phyloP scores from a whole-genome alignment of 176 grass and related monocot species.

The Lolium perenne region DNA sequence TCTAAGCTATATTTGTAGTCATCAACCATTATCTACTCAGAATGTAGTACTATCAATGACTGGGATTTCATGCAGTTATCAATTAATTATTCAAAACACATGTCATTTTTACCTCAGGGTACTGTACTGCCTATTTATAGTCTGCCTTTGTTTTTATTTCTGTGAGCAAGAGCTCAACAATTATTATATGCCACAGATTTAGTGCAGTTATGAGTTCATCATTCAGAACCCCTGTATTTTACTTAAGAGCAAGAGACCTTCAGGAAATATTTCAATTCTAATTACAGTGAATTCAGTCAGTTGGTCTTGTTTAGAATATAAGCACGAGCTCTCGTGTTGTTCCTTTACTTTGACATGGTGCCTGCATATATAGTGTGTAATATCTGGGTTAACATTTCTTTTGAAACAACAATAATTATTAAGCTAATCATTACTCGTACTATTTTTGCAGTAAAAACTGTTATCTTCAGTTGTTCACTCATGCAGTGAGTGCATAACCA shows the following conservation, averaged over 20 bases:
- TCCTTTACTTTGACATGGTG: not conserved
- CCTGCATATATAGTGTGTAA: not conserved
- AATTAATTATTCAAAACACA: not conserved
- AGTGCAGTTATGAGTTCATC: not conserved
- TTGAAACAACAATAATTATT: not conserved
- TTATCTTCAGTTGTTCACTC: not conserved
- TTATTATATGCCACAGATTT: conserved; percentile 11
- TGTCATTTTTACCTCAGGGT: conserved; percentile 4
- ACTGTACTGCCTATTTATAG: not conserved
- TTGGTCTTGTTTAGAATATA: conserved; percentile 2
- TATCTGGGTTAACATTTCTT: not conserved
- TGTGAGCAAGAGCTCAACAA: not conserved
- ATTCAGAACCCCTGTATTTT: not conserved
- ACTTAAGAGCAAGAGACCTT: conserved; percentile 7
- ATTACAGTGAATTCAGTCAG: too few relatives aligned
- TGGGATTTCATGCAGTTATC: conserved; percentile 11
- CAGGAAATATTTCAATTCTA: not conserved
- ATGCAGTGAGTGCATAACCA: conserved; percentile 3
- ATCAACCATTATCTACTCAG: not conserved
- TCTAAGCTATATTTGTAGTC: not conserved
- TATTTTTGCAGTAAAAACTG: conserved; percentile 4
- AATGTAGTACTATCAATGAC: not conserved
- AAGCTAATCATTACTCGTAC: not conserved
- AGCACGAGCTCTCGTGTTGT: not conserved
- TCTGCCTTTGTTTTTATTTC: not conserved